Evolutionary conservation across 108 stramenopile genomes (phyloP).

Genomic region (Craspedostauros australis): DNA sequence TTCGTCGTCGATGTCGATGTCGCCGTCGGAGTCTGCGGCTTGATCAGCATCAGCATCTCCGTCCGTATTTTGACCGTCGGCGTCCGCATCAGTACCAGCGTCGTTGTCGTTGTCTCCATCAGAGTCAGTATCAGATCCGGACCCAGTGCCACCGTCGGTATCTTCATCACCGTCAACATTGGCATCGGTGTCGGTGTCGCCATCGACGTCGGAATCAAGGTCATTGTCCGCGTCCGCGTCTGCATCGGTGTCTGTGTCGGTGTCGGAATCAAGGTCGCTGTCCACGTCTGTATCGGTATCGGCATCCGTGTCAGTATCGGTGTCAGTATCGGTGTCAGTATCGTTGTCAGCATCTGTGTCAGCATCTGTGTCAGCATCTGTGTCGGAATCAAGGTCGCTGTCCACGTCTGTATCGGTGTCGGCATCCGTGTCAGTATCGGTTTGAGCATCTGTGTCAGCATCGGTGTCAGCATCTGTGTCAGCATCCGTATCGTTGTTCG

Average conservation of each 20-base stretch:
- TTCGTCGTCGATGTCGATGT: no score
- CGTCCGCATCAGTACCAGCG: no score
- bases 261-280: slow-evolving; percentile 9
- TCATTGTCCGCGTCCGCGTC: neutral
- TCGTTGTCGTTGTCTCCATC: no score
- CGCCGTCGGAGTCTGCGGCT: no score
- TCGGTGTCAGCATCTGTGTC: slow-evolving; percentile 2
- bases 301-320: slow-evolving; percentile 4
- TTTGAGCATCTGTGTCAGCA: slow-evolving; percentile 7
- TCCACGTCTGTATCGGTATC: no score
- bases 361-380: neutral
- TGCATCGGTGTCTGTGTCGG: neutral
- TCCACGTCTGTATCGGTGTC: neutral
- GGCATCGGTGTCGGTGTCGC: neutral
- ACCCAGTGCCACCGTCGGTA: no score
- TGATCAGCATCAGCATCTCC: no score
- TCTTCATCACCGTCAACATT: neutral
- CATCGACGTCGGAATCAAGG: neutral
- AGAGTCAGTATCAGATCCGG: no score
- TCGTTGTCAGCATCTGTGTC: no score
- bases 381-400: neutral
- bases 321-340: no score
- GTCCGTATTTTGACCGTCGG: no score
- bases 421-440: neutral
- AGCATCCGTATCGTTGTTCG: no score